Evolutionary conservation across 352 stramenopile genomes (phyloP).

Genomic region (Globisporangium heterothallicum): DNA sequence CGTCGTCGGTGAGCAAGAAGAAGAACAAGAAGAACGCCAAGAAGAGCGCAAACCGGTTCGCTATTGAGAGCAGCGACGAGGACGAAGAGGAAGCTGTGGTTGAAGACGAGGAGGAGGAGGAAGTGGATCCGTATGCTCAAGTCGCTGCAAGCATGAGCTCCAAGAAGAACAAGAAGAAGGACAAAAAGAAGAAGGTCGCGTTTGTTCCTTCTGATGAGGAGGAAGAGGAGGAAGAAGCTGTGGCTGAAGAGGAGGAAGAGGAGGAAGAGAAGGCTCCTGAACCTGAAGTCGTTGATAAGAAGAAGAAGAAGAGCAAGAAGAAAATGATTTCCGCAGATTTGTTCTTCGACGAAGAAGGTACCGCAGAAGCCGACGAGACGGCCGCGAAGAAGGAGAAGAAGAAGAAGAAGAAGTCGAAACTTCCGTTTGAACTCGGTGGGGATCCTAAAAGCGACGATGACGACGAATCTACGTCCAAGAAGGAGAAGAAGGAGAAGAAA

Average conservation of each 20-base stretch:
- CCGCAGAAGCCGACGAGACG: slow-evolving; percentile 29
- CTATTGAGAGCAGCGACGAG: slow-evolving; percentile 32
- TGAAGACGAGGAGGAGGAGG: slow-evolving; percentile 20
- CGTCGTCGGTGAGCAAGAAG: slow-evolving; percentile 50
- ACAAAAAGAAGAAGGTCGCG: slow-evolving; percentile 36
- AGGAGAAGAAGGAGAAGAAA: slow-evolving; percentile 72
- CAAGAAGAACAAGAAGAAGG: slow-evolving; percentile 57
- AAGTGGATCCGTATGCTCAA: slow-evolving; percentile 28
- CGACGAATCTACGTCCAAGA: slow-evolving; percentile 27
- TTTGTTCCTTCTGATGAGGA: slow-evolving; percentile 39
- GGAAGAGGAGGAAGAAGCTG: slow-evolving; percentile 38
- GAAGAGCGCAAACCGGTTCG: slow-evolving; percentile 18
- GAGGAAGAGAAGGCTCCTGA: slow-evolving; percentile 30
- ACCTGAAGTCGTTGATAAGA: slow-evolving; percentile 28
- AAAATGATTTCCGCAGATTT: slow-evolving; percentile 71
- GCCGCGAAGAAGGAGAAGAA: slow-evolving; percentile 50
- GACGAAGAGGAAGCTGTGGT: slow-evolving; percentile 27
- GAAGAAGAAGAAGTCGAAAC: slow-evolving; percentile 72
- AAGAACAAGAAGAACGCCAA: slow-evolving; percentile 62
- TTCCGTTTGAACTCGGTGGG: slow-evolving; percentile 58
- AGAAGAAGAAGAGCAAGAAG: slow-evolving; percentile 85
- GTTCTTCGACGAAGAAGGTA: slow-evolving; percentile 53
- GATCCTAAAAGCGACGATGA: slow-evolving; percentile 31
- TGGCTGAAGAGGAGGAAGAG: slow-evolving; percentile 20
- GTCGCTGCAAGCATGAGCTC: slow-evolving; percentile 31